phyloP scores from a whole-genome alignment of 305 asterid species.

The Fraxinus sp. region DNA sequence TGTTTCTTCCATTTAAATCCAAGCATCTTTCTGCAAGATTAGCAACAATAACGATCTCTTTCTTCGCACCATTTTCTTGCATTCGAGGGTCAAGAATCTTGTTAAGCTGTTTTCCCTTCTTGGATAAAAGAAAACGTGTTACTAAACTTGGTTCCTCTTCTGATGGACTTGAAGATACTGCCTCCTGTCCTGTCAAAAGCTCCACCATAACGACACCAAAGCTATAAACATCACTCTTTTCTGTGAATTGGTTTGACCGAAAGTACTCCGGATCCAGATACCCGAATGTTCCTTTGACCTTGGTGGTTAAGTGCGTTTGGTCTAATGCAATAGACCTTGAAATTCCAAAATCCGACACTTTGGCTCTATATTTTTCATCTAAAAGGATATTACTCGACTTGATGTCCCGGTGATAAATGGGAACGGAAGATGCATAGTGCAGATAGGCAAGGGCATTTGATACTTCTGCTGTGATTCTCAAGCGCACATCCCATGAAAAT shows the following conservation, averaged over 20 bases:
- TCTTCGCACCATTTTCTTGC: slow-evolving; percentile 19
- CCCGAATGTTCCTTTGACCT: slow-evolving; percentile 39
- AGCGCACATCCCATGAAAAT: slow-evolving; percentile 35
- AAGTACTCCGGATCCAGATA: slow-evolving; percentile 42
- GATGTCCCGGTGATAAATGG: slow-evolving; percentile 44
- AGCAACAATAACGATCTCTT: slow-evolving; percentile 27
- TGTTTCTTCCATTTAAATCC: slow-evolving; percentile 32
- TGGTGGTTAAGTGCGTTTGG: slow-evolving; percentile 39
- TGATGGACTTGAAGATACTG: slow-evolving; percentile 22
- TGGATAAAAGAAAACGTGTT: slow-evolving; percentile 27
- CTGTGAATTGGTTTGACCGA: slow-evolving; percentile 34
- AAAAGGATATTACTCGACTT: slow-evolving; percentile 38
- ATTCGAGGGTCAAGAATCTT: slow-evolving; percentile 32
- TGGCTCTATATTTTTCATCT: slow-evolving; percentile 37
- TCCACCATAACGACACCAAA: slow-evolving; percentile 41
- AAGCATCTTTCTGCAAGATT: slow-evolving; percentile 32
- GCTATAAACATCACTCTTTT: slow-evolving; percentile 43
- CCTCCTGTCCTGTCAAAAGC: slow-evolving; percentile 34
- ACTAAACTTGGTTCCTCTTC: slow-evolving; percentile 36
- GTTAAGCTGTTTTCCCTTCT: slow-evolving; percentile 25
- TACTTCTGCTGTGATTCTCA: slow-evolving; percentile 38
- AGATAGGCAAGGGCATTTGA: slow-evolving; percentile 38
- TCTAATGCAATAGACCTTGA: slow-evolving; percentile 33
- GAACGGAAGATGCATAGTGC: slow-evolving; percentile 34
- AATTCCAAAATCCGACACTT: slow-evolving; percentile 39